Conservation (phyloP, 1,284 basidiomycete species). For the Ustilago bromivora region DNA sequence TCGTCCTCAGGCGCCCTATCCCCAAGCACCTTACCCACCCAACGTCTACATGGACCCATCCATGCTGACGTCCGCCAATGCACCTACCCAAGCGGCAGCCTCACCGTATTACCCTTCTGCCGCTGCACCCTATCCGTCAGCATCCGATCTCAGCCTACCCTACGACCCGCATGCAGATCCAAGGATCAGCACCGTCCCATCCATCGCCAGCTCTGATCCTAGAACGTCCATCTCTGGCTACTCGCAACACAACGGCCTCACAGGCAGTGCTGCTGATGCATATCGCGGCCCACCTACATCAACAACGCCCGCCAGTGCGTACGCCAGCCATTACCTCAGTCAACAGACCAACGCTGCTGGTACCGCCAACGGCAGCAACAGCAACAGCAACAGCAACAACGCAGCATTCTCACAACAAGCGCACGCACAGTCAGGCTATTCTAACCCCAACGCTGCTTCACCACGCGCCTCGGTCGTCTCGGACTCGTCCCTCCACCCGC, state of each 20-base stretch:
- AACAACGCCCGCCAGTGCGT: conserved; percentile 38
- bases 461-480: conserved; percentile 39
- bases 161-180: conserved; percentile 36
- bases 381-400: background rate
- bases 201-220: conserved; percentile 29
- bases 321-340: conserved; percentile 43
- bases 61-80: conserved; percentile 20
- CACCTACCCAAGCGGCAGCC: conserved; percentile 9
- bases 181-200: conserved; percentile 34
- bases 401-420: conserved; percentile 5
- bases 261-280: conserved; percentile 42
- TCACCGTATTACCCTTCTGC: conserved; percentile 33
- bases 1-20: conserved; percentile 15
- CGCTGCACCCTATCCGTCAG: conserved; percentile 15
- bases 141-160: conserved; percentile 8
- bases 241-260: conserved; percentile 31
- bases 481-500: conserved; percentile 14
- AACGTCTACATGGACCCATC: conserved; percentile 33
- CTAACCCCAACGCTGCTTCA: conserved; percentile 41
- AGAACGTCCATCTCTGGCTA: conserved; percentile 34
- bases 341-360: conserved; percentile 21
- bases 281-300: conserved; percentile 25
- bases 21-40: conserved; percentile 17
- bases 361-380: conserved; percentile 10
- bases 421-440: conserved; percentile 21